Conservation (phyloP, 768 basidiomycete species). For the Pleurotus giganteus region DNA sequence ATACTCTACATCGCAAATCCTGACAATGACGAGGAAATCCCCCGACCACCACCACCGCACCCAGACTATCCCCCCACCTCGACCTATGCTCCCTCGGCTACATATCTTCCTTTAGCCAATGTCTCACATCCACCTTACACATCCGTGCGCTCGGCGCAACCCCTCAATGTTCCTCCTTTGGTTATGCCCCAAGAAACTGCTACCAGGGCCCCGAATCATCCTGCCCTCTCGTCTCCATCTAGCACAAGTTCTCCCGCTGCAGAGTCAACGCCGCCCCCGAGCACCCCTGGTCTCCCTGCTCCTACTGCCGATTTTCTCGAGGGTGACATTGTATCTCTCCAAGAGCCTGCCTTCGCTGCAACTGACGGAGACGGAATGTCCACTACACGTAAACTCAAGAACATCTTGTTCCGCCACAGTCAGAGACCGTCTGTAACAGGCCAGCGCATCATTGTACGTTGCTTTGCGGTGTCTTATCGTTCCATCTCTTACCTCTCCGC, state of each 20-base stretch:
- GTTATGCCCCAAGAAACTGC: constrained; percentile 28
- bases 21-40: not conserved
- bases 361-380: not conserved
- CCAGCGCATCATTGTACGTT: constrained; percentile 33
- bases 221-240: constrained; percentile 67
- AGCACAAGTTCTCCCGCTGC: constrained; percentile 60
- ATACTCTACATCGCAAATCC: constrained; percentile 61
- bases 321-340: constrained; percentile 32
- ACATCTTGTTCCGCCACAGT: not conserved
- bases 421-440: constrained; percentile 10
- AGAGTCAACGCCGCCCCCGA: constrained; percentile 70
- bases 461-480: constrained; percentile 21
- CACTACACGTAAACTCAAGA: not conserved
- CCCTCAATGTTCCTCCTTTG: constrained; percentile 26
- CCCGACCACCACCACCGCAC: not conserved
- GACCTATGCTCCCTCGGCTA: constrained; percentile 25
- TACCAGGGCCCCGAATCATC: constrained; percentile 37
- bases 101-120: constrained; percentile 16
- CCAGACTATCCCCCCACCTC: constrained; percentile 15
- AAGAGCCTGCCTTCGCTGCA: constrained; percentile 12
- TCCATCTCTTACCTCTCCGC: constrained; percentile 12
- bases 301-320: constrained; percentile 37
- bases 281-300: constrained; percentile 53
- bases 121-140: not conserved
- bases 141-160: constrained; percentile 15